Evolutionary conservation across 371 early-diverging fungal species (phyloP), one percentile per base, ranked within the genome.

Genomic region (Thermomucor indicae-seudaticae): DNA sequence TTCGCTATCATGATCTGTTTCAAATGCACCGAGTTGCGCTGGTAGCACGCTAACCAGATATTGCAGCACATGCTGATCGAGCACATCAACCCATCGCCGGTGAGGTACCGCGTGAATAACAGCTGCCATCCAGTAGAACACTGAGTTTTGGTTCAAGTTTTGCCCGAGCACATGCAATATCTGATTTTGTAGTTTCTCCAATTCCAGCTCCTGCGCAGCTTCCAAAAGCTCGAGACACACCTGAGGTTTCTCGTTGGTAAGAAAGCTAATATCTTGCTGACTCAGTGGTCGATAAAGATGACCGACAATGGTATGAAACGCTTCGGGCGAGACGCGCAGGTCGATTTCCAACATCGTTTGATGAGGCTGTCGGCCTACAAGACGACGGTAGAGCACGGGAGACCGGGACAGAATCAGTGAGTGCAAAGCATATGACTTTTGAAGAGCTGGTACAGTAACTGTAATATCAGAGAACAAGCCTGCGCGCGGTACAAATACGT

Each of bases 391-490:
- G 16, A 72, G 60, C 5, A 55, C 55, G 17, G 73, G 67, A 16
- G 73, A 72, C 31, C 69, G 64, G 8, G 62, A 58, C 2, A 72
- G 56, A 16, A 68, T 55, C n/a, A 53, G 51, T 1, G 56, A 55
- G 35, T 62, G 66, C 11, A 69, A 44, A 5, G 69, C 55, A 43
- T 51, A 72, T 0, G 53, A 35, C 34, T 72, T 69, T 24, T 61
- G 60, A 10, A 72, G 22, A 1, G 62, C 40, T 17, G 64, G 61
- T n/a, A 72, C 59, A 29, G 57, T 56, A 14, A 72, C 56, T 10
- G 55, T 59, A 27, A 72, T 62, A 32, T 68, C 69, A 7, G 73
- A 60, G 32, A 62, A 71, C 12, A 53, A 56, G 10, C 68, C 71
- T 70, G 30, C 3, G 43, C 10, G 8, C 44, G 17, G 6, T 28